These are phyloP conservation scores for Trichoderma arundinaceum DNA, from an alignment of 2,329 filamentous ascomycete genomes.

Conservation along the genomic window DNA sequence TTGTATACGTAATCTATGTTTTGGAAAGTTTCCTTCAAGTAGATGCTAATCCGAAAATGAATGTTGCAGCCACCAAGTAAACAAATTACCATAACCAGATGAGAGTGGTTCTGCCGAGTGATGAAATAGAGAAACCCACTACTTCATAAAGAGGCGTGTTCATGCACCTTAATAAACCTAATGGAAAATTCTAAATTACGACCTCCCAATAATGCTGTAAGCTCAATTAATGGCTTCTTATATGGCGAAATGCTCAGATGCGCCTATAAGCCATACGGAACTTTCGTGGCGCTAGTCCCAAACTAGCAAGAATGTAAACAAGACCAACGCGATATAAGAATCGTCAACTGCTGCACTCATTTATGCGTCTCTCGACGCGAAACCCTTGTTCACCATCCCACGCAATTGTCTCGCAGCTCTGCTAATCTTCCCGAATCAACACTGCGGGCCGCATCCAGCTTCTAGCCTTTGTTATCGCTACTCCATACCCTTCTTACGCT, in stretches of 20 bases:
- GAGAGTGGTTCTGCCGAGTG: not conserved
- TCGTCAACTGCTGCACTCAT: not conserved
- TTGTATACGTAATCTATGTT: too few species aligned
- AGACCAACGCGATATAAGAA: constrained; percentile 30
- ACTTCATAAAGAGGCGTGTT: too few species aligned
- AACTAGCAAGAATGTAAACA: constrained; percentile 33
- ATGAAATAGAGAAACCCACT: not conserved
- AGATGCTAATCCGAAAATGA: not conserved
- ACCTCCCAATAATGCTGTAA: too few species aligned
- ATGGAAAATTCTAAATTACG: too few species aligned
- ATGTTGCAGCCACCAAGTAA: not conserved
- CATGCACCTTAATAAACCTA: not conserved
- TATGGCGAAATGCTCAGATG: not conserved
- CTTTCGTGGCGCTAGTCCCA: constrained; percentile 27
- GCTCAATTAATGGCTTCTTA: too few species aligned
- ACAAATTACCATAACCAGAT: not conserved
- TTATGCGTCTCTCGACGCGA: constrained; percentile 7
- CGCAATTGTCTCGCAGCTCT: constrained; percentile 8
- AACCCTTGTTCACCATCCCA: constrained; percentile 21
- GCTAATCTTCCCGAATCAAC: not conserved
- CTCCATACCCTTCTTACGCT: constrained; percentile 2
- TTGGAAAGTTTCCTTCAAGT: not conserved
- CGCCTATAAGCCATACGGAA: not conserved
- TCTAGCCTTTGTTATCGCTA: constrained; percentile 9
- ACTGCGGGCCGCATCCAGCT: not conserved